Evolutionary conservation across 257 asterid genomes (phyloP), one percentile per base, ranked within the genome.

Genomic region (Solanum peruvianum): DNA sequence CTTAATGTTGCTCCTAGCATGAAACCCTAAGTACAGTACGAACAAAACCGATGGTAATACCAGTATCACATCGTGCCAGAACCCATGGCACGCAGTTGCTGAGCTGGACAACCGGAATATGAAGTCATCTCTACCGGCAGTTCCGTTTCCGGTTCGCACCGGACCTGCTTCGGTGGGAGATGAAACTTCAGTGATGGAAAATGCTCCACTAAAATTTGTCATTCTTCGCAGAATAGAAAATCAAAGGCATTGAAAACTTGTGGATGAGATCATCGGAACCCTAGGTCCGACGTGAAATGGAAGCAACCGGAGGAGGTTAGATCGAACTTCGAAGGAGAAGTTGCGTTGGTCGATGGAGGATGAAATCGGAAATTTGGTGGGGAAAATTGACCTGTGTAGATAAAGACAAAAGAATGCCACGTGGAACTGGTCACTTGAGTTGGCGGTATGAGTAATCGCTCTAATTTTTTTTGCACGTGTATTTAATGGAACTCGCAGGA

Each of bases 41-140:
- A 97, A 91, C 89, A 97, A 85, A 86, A 90, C 95, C 78, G 96
- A 90, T n/a, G 98, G 95, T 33, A 95, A 90, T 76, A 97, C 93
- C 77, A 97, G 92, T 86, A 95, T 91, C 0, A 95, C 94, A 27
- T 92, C 93, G 88, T 94, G 95, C 97, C 95, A 95, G 90, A 97
- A 92, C 33, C 94, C 90, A 88, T 88, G 94, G 92, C 99, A 95
- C 21, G 81, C 23, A 47, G 52, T 84, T 10, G 91, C 89, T 7
- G 83, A 82, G 90, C 75, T 89, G 91, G 91, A 77, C 91, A 90
- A 92, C 82, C 88, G 89, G 27, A 91, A 86, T 71, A 90, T 83
- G 21, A 77, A 58, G 35, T 67, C 87, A 73, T 45, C 77, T 47
- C 31, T 37, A 35, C 86, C 76, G 86, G 70, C 85, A 72, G 87